These are phyloP conservation scores for Pleurotus giganteus DNA, from an alignment of 768 basidiomycete genomes.

Conservation along the genomic window DNA sequence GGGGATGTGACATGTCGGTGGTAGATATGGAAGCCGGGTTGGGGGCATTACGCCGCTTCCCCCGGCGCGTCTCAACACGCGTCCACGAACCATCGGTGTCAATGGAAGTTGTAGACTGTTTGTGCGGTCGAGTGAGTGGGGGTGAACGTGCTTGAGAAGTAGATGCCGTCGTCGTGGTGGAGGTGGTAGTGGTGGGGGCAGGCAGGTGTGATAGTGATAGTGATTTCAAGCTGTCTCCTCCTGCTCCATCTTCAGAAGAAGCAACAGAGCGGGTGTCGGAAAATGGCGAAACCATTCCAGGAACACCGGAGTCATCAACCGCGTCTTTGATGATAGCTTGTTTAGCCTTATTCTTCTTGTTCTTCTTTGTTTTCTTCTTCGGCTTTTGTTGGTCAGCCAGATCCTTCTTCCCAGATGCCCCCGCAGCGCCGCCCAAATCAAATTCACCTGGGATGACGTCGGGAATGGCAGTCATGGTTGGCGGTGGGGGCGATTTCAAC, in stretches of 20 bases:
- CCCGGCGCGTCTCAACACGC: constrained; percentile 55
- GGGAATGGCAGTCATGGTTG: constrained; percentile 29
- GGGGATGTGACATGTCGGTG: constrained; percentile 1
- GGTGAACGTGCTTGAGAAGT: constrained; percentile 6
- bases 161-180: constrained; percentile 18
- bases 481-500: not conserved
- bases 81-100: constrained; percentile 72
- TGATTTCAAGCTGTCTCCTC: constrained; percentile 12
- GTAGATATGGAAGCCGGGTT: constrained; percentile 12
- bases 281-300: constrained; percentile 13
- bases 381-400: constrained; percentile 13
- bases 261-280: constrained; percentile 19
- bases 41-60: constrained; percentile 15
- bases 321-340: constrained; percentile 8
- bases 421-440: constrained; percentile 20
- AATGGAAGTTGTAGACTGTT: constrained; percentile 34
- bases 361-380: constrained; percentile 44
- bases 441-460: constrained; percentile 46
- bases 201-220: constrained; percentile 7
- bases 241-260: constrained; percentile 12
- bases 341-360: constrained; percentile 43
- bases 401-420: constrained; percentile 9
- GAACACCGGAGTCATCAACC: constrained; percentile 10
- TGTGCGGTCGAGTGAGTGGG: not conserved
- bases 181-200: no score